phyloP scores from a whole-genome alignment of 371 early-diverging fungal genomes.

The Funneliformis caledonium region DNA sequence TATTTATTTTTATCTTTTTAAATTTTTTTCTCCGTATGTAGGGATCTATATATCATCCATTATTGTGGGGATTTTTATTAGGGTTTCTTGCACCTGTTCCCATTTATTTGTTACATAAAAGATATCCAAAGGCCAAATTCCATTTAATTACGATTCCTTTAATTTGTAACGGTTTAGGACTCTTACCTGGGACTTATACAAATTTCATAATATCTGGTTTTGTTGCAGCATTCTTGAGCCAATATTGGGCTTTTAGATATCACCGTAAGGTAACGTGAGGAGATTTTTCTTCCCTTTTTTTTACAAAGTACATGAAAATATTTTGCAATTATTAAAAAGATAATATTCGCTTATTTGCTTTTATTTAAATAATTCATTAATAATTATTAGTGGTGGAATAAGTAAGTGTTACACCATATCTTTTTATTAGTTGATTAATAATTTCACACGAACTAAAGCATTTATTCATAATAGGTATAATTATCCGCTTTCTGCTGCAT shows the following conservation, averaged over 20 bases:
- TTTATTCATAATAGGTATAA: constrained; percentile 42
- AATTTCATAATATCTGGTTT: constrained; percentile 38
- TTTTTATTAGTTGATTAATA: background rate
- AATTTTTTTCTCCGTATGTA: background rate
- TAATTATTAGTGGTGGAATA: constrained; percentile 31
- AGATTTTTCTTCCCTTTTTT: background rate
- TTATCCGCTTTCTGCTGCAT: constrained; percentile 49
- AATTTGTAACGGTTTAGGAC: constrained; percentile 26
- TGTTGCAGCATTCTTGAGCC: constrained; percentile 24
- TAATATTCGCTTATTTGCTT: background rate
- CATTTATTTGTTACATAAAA: constrained; percentile 52
- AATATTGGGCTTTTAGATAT: constrained; percentile 27
- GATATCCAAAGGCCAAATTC: constrained; percentile 42
- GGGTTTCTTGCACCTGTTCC: constrained; percentile 65
- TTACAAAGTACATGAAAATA: background rate
- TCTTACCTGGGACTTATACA: constrained; percentile 33
- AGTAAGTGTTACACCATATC: constrained; percentile 2
- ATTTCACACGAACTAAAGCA: background rate
- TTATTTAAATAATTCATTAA: background rate
- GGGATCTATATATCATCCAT: constrained; percentile 62
- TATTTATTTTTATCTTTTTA: background rate
- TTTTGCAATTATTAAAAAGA: background rate
- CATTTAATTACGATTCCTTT: constrained; percentile 40
- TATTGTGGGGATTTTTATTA: constrained; percentile 59
- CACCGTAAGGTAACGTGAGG: background rate